phyloP scores from a whole-genome alignment of 345 rosid species.

The Sisymbrium irio region DNA sequence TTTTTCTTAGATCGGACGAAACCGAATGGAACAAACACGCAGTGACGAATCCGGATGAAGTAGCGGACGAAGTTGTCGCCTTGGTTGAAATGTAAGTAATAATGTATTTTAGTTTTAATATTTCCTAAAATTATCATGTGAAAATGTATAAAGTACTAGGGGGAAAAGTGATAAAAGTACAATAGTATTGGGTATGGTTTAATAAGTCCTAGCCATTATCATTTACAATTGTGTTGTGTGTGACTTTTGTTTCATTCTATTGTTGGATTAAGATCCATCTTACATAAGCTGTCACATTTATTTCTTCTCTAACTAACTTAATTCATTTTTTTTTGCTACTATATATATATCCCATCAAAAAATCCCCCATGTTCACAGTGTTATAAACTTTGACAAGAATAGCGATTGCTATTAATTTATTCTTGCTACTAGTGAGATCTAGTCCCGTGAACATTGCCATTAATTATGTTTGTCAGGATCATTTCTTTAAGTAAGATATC shows the following conservation, averaged over 20 bases:
- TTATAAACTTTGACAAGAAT: conserved; percentile 13
- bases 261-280: conserved; percentile 29
- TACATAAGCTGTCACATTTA: conserved; percentile 35
- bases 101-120: not conserved
- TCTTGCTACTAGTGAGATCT: conserved; percentile 28
- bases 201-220: conserved; percentile 6
- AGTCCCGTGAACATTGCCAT: conserved; percentile 29
- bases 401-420: conserved; percentile 12
- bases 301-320: conserved; percentile 27
- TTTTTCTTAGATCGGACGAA: conserved; percentile 33
- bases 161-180: conserved; percentile 1
- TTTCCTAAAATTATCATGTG: not conserved
- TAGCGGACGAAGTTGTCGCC: conserved; percentile 59
- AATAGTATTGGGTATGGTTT: conserved; percentile 25
- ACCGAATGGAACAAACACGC: conserved; percentile 59
- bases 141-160: not conserved
- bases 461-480: conserved; percentile 17
- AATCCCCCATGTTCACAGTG: conserved; percentile 17
- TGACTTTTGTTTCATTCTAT: conserved; percentile 22
- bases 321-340: not conserved
- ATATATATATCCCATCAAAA: conserved; percentile 6
- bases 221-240: conserved; percentile 9
- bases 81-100: conserved; percentile 61
- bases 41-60: conserved; percentile 66
- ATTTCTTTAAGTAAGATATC: not conserved